These are phyloP conservation scores for Cercospora beticola DNA, from an alignment of 2,329 filamentous ascomycete species.

Conservation along the genomic window DNA sequence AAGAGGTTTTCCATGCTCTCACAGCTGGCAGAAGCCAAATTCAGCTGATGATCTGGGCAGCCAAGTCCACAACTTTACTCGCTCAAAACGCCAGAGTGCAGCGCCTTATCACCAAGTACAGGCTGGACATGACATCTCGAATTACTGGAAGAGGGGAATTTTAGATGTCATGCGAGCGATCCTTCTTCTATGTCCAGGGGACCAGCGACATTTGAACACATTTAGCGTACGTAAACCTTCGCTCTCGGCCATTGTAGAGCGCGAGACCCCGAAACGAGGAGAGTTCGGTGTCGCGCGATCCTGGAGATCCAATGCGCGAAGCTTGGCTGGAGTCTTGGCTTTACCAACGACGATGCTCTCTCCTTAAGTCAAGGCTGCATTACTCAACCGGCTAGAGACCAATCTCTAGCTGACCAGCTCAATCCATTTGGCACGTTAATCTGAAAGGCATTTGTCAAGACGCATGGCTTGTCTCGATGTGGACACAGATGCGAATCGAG, in stretches of 20 bases:
- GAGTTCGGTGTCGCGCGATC: not conserved
- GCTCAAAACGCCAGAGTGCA: not conserved
- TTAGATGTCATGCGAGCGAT: not conserved
- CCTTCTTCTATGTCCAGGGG: not conserved
- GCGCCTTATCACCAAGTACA: not conserved
- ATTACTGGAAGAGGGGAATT: not conserved
- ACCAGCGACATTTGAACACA: not conserved
- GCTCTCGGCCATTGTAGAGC: not conserved
- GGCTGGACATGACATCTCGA: not conserved
- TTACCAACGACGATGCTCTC: not conserved
- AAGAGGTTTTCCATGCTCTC: not conserved
- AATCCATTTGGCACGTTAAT: not conserved
- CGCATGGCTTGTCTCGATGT: not conserved
- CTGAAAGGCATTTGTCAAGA: not conserved
- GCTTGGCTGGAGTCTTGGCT: not conserved
- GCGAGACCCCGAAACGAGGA: not conserved
- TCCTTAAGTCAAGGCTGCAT: not conserved
- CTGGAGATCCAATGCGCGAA: not conserved
- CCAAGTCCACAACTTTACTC: not conserved
- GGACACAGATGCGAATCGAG: not conserved
- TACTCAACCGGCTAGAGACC: not conserved
- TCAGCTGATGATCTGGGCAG: not conserved
- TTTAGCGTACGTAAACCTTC: not conserved
- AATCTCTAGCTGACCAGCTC: not conserved
- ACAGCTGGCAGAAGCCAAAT: not conserved